A percentile compares a stretch with the other conserved stretches of the same genome.
Evolutionary conservation across 768 basidiomycete species (phyloP).

Genomic region (Psilocybe sp.): DNA sequence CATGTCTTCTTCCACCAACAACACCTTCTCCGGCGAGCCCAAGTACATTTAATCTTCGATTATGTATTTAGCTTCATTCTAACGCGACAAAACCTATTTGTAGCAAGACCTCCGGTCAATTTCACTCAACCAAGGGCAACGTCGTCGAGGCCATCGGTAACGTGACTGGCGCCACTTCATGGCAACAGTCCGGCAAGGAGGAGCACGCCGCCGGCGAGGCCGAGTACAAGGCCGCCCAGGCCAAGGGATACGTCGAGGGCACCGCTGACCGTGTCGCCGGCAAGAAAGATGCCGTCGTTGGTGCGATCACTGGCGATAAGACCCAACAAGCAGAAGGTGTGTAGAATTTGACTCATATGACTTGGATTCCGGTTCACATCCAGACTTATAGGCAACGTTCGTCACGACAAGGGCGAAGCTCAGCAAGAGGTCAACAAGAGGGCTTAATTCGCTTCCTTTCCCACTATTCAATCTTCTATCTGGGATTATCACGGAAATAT

Average conservation of each 20-base stretch:
- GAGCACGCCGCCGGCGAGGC: conserved; percentile 53
- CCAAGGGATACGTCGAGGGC: conserved; percentile 49
- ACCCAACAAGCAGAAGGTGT: conserved; percentile 39
- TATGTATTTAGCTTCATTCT: not conserved
- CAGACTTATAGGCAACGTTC: conserved; percentile 40
- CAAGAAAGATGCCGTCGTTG: conserved; percentile 48
- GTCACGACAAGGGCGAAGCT: conserved; percentile 50
- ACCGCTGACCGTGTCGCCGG: conserved; percentile 40
- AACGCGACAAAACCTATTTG: not conserved
- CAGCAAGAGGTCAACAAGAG: conserved; percentile 50
- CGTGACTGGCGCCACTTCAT: conserved; percentile 41
- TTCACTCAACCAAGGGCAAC: conserved; percentile 41
- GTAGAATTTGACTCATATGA: conserved; percentile 1
- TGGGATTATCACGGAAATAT: no score
- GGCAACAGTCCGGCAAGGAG: conserved; percentile 46
- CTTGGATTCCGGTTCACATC: not conserved
- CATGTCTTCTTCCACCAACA: conserved; percentile 20
- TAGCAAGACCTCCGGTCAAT: conserved; percentile 42
- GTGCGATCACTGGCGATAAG: conserved; percentile 50
- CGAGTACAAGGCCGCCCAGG: conserved; percentile 47
- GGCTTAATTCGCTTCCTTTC: not conserved
- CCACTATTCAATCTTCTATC: no score
- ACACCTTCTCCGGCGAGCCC: conserved; percentile 26
- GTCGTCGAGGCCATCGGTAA: conserved; percentile 42
- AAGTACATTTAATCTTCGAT: conserved; percentile 16